These are phyloP conservation scores for Candida vartiovaarae DNA, from an alignment of 805 yeast genomes.

Conservation along the genomic window DNA sequence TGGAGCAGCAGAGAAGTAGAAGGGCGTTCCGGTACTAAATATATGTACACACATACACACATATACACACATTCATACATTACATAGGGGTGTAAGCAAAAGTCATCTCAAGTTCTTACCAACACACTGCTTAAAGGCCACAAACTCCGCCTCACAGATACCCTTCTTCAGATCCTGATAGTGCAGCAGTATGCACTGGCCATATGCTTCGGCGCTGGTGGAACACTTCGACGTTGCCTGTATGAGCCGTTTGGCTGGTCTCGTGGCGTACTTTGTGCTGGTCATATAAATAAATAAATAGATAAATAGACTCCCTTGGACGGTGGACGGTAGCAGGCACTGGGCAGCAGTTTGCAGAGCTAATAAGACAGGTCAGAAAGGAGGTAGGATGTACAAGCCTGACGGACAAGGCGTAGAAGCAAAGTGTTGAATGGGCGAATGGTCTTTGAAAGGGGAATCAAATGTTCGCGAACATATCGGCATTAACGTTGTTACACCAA, in stretches of 20 bases:
- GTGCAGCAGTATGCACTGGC: conserved; percentile 9
- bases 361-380: too few relatives aligned
- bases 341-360: background rate
- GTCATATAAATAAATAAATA: background rate
- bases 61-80: background rate
- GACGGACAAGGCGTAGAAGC: too few relatives aligned
- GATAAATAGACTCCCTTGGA: background rate
- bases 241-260: conserved; percentile 8
- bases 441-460: too few relatives aligned
- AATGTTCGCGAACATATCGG: too few relatives aligned
- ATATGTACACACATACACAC: background rate
- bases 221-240: conserved; percentile 9
- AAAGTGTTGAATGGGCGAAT: too few relatives aligned
- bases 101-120: conserved; percentile 1
- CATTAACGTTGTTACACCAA: too few relatives aligned
- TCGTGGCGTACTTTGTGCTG: background rate
- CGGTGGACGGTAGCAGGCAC: background rate
- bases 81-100: background rate
- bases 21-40: background rate
- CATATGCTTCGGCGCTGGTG: conserved; percentile 8
- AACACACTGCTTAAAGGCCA: conserved; percentile 10
- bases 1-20: conserved; percentile 26
- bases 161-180: conserved; percentile 10
- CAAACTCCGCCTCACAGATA: conserved; percentile 8
- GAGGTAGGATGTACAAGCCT: too few relatives aligned